Base-by-base conservation (phyloP, 106 monocot species). In the Agapanthus africanus region DNA sequence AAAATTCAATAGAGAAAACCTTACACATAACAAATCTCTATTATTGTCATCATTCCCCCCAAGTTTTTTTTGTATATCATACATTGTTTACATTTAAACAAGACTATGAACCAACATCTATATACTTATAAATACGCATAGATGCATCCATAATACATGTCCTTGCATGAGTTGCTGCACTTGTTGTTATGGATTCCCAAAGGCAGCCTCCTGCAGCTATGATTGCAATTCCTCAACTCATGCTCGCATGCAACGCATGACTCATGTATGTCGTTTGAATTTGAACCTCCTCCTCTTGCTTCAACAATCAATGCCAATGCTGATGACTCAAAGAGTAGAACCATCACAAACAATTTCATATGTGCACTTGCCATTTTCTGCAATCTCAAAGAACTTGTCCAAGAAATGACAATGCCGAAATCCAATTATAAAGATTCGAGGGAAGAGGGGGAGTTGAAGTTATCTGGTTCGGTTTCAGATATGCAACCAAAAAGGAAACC, bases 181-280 rank as follows among this genome's bases (percentile, higher is more conserved):
- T 23, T 4, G 7, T 23, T 52, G 6, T 4, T 23, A 5, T 23
- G 22, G 5, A 5, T 25, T 4, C 23, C 10, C n/a, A 1, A 23
- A 6, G 52, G 52, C 22, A 52, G 52, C 11, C 21, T 6, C 22
- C 5, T 4, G 52, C 52, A 22, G 10, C 23, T 3, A 3, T 13
- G 52, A 52, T 25, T 21, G 52, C 52, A 52, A 52, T 25, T n/a
- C 22, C 52, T 52, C 52, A 52, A 10, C n/a, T 4, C 52, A 23
- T 25, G 10, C 52, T 52, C 52, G 52, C 52, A 52, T 23, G 52
- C 52, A 52, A 52, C 25, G 52, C 52, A 52, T 10, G 52, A 52
- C 23, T 52, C 52, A 52, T 52, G 22, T 52, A 4, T 25, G 7
- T 0, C 22, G 10, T 44, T 6, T 52, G n/a, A n/a, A n/a, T n/a